Evolutionary conservation across 305 asterid genomes (phyloP), one percentile per base, ranked within the genome.

Genomic region (Stenogyne calaminthoides): DNA sequence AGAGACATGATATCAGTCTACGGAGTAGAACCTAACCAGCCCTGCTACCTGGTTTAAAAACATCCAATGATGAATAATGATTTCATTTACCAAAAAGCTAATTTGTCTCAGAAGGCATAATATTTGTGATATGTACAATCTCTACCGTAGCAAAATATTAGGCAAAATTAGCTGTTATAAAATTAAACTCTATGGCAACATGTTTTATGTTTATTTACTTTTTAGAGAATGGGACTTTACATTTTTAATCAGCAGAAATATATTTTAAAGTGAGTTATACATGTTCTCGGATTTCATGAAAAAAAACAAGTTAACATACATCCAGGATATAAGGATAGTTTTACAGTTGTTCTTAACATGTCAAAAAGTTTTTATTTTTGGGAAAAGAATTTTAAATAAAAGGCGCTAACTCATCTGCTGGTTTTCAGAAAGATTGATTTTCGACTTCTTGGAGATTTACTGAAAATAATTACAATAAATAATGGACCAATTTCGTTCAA

Each of bases 11-110:
- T 93, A 71, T 93, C 95, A 15, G 89, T 77, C 64, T 93, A n/a
- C 98, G 68, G 88, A 81, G 80, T 85, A 83, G 77, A 93, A 81
- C 80, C 96, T 91, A 25, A 97, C 97, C 73, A 93, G 96, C 84
- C 98, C 98, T 39, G 98, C 98, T 70, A 93, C 97, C 98, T 93
- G 87, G 73, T 52, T 77, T 61, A 63, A 44, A n/a, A 63, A 75
- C 69, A 64, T 56, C 67, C 32, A 64, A 16, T 25, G 61, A 72
- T 71, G 44, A 65, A 71, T 68, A 27, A 64, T 5, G 19, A 62
- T 67, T 47, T 69, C 16, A 55, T 66, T 51, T 27, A 76, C 39
- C 11, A 56, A 67, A 39, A 44, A 47, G 40, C 18, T 52, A 8
- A 49, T 56, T 44, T 6, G 62, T 65, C 47, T 37, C 46, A 67